Percentiles rank a stretch among this genome's conserved stretches.
Evolutionary conservation across 129 eudicot species (phyloP).

Genomic region (Lactuca sativa): DNA sequence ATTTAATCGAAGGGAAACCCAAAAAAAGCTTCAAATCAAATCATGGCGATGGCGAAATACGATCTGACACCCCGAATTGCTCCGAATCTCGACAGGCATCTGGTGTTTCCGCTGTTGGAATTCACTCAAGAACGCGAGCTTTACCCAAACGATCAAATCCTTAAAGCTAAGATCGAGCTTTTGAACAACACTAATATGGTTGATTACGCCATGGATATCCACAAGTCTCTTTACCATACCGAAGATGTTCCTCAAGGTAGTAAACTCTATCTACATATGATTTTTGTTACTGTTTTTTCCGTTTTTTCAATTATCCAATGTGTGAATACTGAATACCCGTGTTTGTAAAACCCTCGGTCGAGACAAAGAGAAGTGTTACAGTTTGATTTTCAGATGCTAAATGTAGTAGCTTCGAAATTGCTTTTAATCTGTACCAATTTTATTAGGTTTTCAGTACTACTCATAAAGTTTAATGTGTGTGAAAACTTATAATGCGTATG

Average conservation of each 20-base stretch:
- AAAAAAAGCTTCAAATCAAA: constrained; percentile 10
- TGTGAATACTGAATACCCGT: neutral
- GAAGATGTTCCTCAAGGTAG: constrained; percentile 96
- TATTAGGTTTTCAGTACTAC: neutral
- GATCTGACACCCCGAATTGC: constrained; percentile 83
- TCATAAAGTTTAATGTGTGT: neutral
- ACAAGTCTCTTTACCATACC: constrained; percentile 81
- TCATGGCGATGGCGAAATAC: constrained; percentile 64
- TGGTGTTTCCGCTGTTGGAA: constrained; percentile 82
- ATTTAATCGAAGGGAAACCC: constrained; percentile 6
- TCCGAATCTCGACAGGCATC: constrained; percentile 86
- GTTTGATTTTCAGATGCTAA: neutral
- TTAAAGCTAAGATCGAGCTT: constrained; percentile 84
- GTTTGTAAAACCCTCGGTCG: neutral
- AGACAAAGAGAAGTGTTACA: neutral
- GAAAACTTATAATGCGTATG: neutral
- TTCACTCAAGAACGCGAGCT: constrained; percentile 78
- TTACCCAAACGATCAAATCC: constrained; percentile 66
- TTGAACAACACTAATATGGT: constrained; percentile 95
- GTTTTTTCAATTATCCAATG: neutral
- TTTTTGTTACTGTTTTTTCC: neutral
- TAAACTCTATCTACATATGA: neutral
- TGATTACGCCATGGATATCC: constrained; percentile 98
- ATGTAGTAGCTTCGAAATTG: neutral
- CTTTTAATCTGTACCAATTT: constrained; percentile 2